Conservation (phyloP, 2,329 filamentous ascomycete species). For the Penicillium oxalicum region DNA sequence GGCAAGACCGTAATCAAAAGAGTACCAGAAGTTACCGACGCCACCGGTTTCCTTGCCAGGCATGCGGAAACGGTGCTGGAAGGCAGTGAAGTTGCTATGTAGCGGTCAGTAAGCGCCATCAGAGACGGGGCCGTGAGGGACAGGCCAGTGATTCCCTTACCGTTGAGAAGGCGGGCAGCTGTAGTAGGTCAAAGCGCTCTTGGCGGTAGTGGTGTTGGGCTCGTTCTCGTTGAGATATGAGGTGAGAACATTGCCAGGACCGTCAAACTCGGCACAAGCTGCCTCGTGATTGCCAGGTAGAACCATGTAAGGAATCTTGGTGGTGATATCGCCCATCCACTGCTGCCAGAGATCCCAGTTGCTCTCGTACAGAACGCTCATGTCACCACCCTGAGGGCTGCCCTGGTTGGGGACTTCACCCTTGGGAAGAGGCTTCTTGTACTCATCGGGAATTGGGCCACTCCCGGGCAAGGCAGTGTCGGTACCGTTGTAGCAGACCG, state of each 20-base stretch:
- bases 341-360: constrained; percentile 52
- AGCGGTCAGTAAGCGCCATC: background rate
- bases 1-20: constrained; percentile 50
- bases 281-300: constrained; percentile 49
- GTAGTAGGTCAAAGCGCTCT: constrained; percentile 43
- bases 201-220: constrained; percentile 38
- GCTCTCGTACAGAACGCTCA: constrained; percentile 46
- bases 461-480: constrained; percentile 36
- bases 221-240: constrained; percentile 44
- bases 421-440: constrained; percentile 41
- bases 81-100: constrained; percentile 46
- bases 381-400: constrained; percentile 44
- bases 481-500: constrained; percentile 49
- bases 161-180: constrained; percentile 49
- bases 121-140: too few species aligned
- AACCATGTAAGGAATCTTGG: constrained; percentile 47
- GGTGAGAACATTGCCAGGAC: constrained; percentile 40
- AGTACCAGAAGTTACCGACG: constrained; percentile 51
- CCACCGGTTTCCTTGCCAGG: constrained; percentile 45
- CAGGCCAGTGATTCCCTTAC: constrained; percentile 23
- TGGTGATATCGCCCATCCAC: constrained; percentile 41
- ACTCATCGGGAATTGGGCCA: constrained; percentile 34
- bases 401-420: constrained; percentile 45
- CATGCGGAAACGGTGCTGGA: constrained; percentile 49
- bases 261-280: constrained; percentile 46